Evolutionary conservation across 345 rosid genomes (phyloP), one percentile per base, ranked within the genome.

Genomic region (Populus nigra): DNA sequence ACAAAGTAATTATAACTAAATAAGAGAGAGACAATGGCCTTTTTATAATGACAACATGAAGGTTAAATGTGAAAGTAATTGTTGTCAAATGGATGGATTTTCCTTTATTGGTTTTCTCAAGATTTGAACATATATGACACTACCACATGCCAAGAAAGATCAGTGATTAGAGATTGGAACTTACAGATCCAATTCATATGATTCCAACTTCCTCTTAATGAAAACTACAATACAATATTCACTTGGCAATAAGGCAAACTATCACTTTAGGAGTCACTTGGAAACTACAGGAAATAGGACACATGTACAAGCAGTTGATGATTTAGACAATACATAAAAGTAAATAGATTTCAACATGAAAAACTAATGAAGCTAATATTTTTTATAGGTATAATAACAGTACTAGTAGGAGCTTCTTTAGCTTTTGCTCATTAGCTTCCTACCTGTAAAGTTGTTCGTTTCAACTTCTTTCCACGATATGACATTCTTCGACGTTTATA

Each of bases 401-500:
- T 41, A 41, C 12, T 57, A 45, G 20, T 13, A 13, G 35, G 55
- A 27, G 45, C 0, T 41, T 41, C 45, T 41, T 41, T 41, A 41
- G 45, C 45, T 41, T 12, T 47, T 47, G 17, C 5, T 25, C 71
- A 73, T 72, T 11, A 62, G 72, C 29, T 74, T 59, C 80, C 22
- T 78, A 95, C 98, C 94, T 90, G 86, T 71, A 86, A 71, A 72
- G 88, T 82, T n/a, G 93, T 86, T 82, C 97, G 89, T 83, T 93
- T 92, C 77, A 85, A 83, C 85, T 96, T 96, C 87, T 96, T 96
- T 86, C 97, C 98, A 81, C 97, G 97, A 81, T 96, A 93, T 53
- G 99, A 92, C 94, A 90, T 90, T 80, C 99, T 89, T 72, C 98
- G 85, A 62, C 99, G 92, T 77, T 93, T 96, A 84, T 96, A 96